phyloP scores from a whole-genome alignment of 148 eudicot species.

The Simmondsia chinensis region DNA sequence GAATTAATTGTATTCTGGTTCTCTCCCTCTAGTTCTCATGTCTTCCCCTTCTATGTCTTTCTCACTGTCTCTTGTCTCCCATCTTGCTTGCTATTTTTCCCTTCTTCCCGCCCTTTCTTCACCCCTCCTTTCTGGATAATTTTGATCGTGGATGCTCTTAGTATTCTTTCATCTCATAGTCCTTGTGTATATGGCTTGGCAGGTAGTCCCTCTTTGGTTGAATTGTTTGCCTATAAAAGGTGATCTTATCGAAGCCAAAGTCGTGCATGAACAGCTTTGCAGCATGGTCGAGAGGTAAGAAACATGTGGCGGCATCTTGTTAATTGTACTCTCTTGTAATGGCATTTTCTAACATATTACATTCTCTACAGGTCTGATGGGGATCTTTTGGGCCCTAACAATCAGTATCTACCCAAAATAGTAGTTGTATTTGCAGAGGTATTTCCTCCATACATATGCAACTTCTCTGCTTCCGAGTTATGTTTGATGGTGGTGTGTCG shows the following conservation, averaged over 20 bases:
- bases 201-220: constrained; percentile 36
- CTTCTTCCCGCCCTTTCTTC: not conserved
- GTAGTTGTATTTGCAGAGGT: constrained; percentile 42
- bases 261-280: constrained; percentile 41
- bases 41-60: not conserved
- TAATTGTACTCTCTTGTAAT: not conserved
- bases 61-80: too few relatives aligned
- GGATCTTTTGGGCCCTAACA: constrained; percentile 29
- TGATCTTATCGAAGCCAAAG: constrained; percentile 36
- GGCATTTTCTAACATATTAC: too few relatives aligned
- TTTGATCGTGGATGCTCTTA: too few relatives aligned
- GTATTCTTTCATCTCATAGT: not conserved
- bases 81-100: too few relatives aligned
- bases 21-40: not conserved
- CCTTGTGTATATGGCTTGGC: too few relatives aligned
- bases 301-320: not conserved
- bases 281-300: constrained; percentile 36
- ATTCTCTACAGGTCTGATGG: constrained; percentile 30
- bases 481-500: too few relatives aligned
- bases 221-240: constrained; percentile 34
- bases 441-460: not conserved
- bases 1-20: not conserved
- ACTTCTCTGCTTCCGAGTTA: too few relatives aligned
- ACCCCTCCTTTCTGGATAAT: too few relatives aligned
- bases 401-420: constrained; percentile 31